Conservation (phyloP, 2,329 filamentous ascomycete species). For the Endothia cerciana region DNA sequence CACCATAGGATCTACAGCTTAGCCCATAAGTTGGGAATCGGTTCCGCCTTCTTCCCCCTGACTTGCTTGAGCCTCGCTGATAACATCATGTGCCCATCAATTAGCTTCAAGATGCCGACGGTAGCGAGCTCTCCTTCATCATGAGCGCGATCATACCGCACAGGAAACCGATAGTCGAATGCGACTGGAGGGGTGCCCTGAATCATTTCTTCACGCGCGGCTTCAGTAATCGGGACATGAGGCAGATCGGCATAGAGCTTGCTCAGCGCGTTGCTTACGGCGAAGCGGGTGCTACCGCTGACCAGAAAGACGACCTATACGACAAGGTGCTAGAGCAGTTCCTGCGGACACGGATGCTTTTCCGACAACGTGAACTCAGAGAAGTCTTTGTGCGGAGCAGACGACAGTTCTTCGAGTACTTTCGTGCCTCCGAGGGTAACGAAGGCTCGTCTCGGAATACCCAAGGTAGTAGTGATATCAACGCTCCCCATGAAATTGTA, state of each 20-base stretch:
- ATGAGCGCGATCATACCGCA: background rate
- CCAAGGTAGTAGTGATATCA: background rate
- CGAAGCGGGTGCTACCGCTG: background rate
- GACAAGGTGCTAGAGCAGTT: slow-evolving; percentile 3
- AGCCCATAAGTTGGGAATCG: background rate
- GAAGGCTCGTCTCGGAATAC: background rate
- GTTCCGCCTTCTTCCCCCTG: background rate
- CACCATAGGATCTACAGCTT: background rate
- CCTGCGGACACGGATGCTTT: background rate
- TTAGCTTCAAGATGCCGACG: background rate
- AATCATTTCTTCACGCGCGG: background rate
- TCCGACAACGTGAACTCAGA: background rate
- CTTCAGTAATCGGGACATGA: background rate
- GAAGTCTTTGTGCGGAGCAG: background rate
- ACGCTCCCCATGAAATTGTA: background rate
- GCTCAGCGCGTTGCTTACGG: background rate
- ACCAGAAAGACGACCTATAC: background rate
- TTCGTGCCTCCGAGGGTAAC: background rate
- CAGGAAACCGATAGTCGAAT: background rate
- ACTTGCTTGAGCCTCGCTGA: background rate
- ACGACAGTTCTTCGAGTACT: background rate
- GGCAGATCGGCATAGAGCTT: background rate
- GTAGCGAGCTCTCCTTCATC: slow-evolving; percentile 1
- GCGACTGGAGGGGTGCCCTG: background rate
- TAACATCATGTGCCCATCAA: background rate